phyloP scores from a whole-genome alignment of 768 basidiomycete species.

The Russula virescens region DNA sequence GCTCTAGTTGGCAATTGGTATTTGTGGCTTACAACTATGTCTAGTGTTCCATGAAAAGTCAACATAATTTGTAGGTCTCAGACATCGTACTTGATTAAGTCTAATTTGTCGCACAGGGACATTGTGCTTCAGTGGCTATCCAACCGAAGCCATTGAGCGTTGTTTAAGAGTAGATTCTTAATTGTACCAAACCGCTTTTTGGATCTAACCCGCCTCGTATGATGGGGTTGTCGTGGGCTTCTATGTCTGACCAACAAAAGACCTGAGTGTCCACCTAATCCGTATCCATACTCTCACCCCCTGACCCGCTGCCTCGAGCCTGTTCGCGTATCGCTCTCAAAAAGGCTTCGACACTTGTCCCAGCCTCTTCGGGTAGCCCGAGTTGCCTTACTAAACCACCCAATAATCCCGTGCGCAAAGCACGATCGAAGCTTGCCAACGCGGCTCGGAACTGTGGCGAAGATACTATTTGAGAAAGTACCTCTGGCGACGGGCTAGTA shows the following conservation, averaged over 20 bases:
- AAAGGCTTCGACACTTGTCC: slow-evolving; percentile 70
- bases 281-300: slow-evolving; percentile 71
- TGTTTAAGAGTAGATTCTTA: background rate
- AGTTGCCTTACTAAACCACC: slow-evolving; percentile 69
- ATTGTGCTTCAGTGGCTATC: slow-evolving; percentile 87
- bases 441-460: slow-evolving; percentile 81
- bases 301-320: slow-evolving; percentile 45
- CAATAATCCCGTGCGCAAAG: slow-evolving; percentile 73
- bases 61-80: slow-evolving; percentile 75
- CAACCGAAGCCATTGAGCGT: slow-evolving; percentile 56
- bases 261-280: slow-evolving; percentile 39
- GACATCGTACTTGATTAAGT: background rate
- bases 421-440: slow-evolving; percentile 77
- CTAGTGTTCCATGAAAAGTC: slow-evolving; percentile 94
- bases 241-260: slow-evolving; percentile 4
- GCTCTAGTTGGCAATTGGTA: background rate
- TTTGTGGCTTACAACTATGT: background rate
- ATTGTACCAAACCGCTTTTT: background rate
- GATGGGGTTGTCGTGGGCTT: slow-evolving; percentile 4
- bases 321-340: slow-evolving; percentile 76
- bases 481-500: slow-evolving; percentile 59
- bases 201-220: background rate
- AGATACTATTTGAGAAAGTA: slow-evolving; percentile 67
- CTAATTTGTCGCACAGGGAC: slow-evolving; percentile 43
- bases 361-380: slow-evolving; percentile 82